phyloP scores from a whole-genome alignment of 176 grass and related monocot species.

The Thalia dealbata region DNA sequence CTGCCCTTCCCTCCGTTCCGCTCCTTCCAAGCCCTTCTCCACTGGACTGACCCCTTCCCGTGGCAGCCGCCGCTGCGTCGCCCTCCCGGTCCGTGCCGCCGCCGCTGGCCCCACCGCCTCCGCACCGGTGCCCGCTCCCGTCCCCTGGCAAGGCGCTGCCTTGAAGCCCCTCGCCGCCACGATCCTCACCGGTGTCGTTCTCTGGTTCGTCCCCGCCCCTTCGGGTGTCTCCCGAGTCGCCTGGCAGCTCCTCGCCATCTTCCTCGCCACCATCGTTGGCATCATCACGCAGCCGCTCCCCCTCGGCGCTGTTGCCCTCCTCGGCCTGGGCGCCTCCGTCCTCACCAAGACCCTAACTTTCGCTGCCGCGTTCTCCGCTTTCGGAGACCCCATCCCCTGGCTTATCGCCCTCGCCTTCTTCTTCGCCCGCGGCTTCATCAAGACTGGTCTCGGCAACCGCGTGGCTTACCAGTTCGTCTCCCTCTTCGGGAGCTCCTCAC shows the following conservation, averaged over 20 bases:
- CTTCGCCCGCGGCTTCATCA: constrained; percentile 92
- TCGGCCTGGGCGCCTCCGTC: constrained; percentile 81
- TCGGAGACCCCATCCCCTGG: constrained; percentile 95
- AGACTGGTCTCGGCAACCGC: constrained; percentile 78
- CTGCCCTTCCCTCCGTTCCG: constrained; percentile 18
- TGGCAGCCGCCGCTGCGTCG: neutral
- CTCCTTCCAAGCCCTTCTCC: constrained; percentile 13
- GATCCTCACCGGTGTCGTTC: constrained; percentile 41
- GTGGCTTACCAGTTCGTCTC: constrained; percentile 88
- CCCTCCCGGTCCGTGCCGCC: neutral
- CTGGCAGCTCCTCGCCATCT: constrained; percentile 86
- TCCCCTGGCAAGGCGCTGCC: constrained; percentile 50
- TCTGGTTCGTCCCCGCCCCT: constrained; percentile 72
- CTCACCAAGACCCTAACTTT: constrained; percentile 82
- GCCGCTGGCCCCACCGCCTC: neutral
- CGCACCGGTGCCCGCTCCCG: constrained; percentile 14
- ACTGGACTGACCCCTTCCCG: neutral
- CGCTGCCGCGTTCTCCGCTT: constrained; percentile 85
- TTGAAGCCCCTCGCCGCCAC: constrained; percentile 55
- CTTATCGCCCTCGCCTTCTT: constrained; percentile 99
- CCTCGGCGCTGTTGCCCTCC: constrained; percentile 72
- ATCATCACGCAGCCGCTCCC: constrained; percentile 96
- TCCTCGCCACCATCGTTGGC: constrained; percentile 91
- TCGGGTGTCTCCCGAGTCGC: constrained; percentile 67
- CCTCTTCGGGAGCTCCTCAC: constrained; percentile 72